Conservation (phyloP, 805 yeast species). For the Isabelozyma pseudorhagii region DNA sequence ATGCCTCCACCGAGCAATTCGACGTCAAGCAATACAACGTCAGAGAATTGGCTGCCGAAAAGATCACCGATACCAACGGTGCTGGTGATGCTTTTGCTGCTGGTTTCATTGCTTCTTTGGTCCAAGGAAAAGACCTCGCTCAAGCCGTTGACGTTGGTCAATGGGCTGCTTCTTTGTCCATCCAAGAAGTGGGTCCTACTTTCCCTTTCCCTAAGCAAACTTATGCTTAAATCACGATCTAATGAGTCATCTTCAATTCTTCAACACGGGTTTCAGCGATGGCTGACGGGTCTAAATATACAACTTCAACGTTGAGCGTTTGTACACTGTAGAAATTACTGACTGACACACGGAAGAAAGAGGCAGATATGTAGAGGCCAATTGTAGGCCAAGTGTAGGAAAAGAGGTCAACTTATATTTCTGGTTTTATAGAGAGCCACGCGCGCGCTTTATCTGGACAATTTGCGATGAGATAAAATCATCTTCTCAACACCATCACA, state of each 20-base stretch:
- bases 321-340: no score
- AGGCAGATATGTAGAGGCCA: no score
- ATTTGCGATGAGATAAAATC: background rate
- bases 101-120: constrained; percentile 89
- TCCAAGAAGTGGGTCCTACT: constrained; percentile 93
- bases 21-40: constrained; percentile 59
- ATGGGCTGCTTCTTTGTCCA: constrained; percentile 91
- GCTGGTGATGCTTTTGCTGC: constrained; percentile 99
- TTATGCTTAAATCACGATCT: constrained; percentile 23
- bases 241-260: background rate
- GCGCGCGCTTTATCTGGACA: no score
- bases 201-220: constrained; percentile 77
- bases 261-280: background rate
- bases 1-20: constrained; percentile 44
- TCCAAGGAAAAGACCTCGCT: constrained; percentile 61
- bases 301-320: background rate
- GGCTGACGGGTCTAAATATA: constrained; percentile 1
- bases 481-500: background rate
- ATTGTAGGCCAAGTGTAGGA: no score
- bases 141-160: constrained; percentile 81
- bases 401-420: no score
- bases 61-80: constrained; percentile 92
- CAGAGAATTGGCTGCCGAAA: constrained; percentile 60
- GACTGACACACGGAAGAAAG: no score
- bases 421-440: no score